These are phyloP conservation scores for Copromyces sp. DNA, from an alignment of 495 filamentous ascomycete genomes.

Conservation along the genomic window DNA sequence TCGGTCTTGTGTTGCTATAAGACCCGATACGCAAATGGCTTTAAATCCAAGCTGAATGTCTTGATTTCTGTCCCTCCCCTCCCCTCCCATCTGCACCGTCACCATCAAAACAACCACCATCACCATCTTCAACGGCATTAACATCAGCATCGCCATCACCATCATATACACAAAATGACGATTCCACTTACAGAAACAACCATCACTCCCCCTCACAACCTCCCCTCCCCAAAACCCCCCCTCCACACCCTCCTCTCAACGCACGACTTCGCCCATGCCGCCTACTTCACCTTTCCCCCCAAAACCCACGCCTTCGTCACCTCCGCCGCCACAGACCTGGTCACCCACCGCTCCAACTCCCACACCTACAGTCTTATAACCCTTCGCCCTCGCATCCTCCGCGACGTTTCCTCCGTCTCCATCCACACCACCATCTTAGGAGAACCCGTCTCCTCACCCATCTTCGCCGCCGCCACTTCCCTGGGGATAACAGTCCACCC, in stretches of 20 bases:
- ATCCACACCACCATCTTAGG: constrained; percentile 54
- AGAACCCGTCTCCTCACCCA: constrained; percentile 43
- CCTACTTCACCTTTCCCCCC: constrained; percentile 46
- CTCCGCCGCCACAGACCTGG: constrained; percentile 66
- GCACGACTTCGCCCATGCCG: constrained; percentile 63
- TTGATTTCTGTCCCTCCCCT: not conserved
- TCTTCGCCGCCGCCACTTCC: constrained; percentile 66
- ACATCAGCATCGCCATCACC: not conserved
- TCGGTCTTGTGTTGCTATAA: not conserved
- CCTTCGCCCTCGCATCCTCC: constrained; percentile 63
- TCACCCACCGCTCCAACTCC: constrained; percentile 46
- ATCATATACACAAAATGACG: not conserved
- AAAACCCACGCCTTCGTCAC: constrained; percentile 83
- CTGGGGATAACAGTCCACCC: constrained; percentile 64
- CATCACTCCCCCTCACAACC: constrained; percentile 1
- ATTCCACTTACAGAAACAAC: not conserved
- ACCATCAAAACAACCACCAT: constrained; percentile 7
- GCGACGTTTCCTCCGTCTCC: constrained; percentile 49
- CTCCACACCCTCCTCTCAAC: constrained; percentile 59
- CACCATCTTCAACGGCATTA: not conserved
- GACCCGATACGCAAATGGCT: not conserved
- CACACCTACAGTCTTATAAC: constrained; percentile 53
- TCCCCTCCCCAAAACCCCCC: constrained; percentile 43
- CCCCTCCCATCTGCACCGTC: constrained; percentile 29
- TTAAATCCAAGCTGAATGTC: not conserved